Percentiles rank a stretch among this genome's conserved stretches.
Conservation (phyloP, 441 rosid genomes). For the Brassica balearica region DNA sequence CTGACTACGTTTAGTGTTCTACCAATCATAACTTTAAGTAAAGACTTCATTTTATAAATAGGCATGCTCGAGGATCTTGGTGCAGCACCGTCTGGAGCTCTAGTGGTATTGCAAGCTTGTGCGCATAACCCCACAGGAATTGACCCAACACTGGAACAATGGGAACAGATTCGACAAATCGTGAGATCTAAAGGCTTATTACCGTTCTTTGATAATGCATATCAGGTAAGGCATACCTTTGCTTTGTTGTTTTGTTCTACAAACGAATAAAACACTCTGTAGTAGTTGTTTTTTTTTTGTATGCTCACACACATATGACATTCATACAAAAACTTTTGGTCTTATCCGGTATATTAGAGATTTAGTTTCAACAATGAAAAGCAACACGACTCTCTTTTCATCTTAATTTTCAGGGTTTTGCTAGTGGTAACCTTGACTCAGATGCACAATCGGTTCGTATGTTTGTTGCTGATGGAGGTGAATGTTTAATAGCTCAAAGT, state of each 20-base stretch:
- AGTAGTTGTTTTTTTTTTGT: neutral
- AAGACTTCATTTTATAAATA: constrained; percentile 16
- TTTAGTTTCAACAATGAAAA: neutral
- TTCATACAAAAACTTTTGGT: neutral
- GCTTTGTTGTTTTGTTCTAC: neutral
- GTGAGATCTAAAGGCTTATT: constrained; percentile 61
- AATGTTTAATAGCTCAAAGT: constrained; percentile 67
- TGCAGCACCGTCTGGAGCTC: constrained; percentile 66
- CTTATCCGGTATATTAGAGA: neutral
- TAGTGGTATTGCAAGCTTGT: constrained; percentile 74
- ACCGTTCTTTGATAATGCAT: constrained; percentile 78
- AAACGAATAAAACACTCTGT: neutral
- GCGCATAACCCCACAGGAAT: constrained; percentile 83
- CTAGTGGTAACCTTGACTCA: constrained; percentile 65
- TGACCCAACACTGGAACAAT: constrained; percentile 70
- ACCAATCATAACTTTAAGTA: neutral
- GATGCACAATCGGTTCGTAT: constrained; percentile 67
- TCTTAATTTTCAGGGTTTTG: constrained; percentile 59
- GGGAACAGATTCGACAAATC: constrained; percentile 72
- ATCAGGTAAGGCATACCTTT: constrained; percentile 54
- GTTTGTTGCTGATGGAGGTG: constrained; percentile 77
- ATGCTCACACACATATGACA: neutral
- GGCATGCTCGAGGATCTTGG: constrained; percentile 71
- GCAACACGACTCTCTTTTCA: neutral
- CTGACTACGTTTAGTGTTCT: neutral